phyloP scores from a whole-genome alignment of 2,329 filamentous ascomycete species.

The Thielaviopsis ethacetica region DNA sequence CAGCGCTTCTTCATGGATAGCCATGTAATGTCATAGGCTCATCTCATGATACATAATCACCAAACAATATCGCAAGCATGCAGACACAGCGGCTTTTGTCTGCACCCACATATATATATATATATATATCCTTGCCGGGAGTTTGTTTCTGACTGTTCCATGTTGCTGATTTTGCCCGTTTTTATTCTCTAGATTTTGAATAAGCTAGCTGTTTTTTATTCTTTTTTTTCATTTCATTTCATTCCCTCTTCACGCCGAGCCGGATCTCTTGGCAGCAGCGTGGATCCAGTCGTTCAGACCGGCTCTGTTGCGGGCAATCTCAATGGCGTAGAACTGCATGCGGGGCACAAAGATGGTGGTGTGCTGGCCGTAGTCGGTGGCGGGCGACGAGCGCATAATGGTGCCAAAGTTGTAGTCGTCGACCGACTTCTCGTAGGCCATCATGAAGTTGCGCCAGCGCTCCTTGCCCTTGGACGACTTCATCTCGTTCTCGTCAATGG shows the following conservation, averaged over 20 bases:
- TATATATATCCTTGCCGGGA: no score
- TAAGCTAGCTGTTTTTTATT: neutral
- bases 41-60: no score
- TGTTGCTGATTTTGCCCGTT: neutral
- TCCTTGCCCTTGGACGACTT: constrained; percentile 96
- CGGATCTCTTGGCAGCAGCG: constrained; percentile 48
- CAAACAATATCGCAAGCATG: no score
- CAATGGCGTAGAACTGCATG: constrained; percentile 39
- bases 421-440: constrained; percentile 83
- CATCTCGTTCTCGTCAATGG: constrained; percentile 84
- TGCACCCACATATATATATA: no score
- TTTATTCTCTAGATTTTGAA: neutral
- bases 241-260: neutral
- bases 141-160: no score
- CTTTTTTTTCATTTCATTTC: neutral
- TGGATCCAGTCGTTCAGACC: constrained; percentile 97
- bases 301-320: constrained; percentile 51
- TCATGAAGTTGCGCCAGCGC: constrained; percentile 87
- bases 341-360: constrained; percentile 69
- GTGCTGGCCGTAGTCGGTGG: constrained; percentile 71
- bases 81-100: no score
- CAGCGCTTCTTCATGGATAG: no score
- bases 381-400: constrained; percentile 65
- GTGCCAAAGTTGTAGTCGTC: constrained; percentile 98
- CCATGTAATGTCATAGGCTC: no score